Percentiles rank a stretch among this genome's conserved stretches.
These are phyloP conservation scores for Lolium multiflorum DNA, from an alignment of 176 grass and related monocot species.

Conservation along the genomic window DNA sequence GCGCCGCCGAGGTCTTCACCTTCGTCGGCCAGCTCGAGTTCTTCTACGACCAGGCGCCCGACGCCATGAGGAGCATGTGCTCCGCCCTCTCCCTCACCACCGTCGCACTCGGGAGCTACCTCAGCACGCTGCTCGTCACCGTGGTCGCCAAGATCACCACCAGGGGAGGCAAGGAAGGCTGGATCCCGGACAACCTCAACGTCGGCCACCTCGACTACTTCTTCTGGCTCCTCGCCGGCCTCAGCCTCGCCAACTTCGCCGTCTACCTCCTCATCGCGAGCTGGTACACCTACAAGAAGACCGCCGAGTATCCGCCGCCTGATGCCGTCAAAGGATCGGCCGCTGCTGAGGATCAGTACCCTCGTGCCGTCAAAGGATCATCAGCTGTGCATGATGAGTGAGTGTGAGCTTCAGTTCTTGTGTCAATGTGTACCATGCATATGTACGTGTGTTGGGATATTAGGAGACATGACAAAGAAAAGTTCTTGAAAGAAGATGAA, in stretches of 20 bases:
- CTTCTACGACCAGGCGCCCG: constrained; percentile 94
- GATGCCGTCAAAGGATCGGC: neutral
- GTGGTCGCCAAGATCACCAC: constrained; percentile 63
- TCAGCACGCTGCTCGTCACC: constrained; percentile 80
- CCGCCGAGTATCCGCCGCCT: constrained; percentile 29
- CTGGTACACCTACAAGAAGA: constrained; percentile 93
- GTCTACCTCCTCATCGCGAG: constrained; percentile 67
- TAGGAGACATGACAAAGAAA: neutral
- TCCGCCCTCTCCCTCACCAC: constrained; percentile 84
- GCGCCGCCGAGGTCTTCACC: constrained; percentile 77
- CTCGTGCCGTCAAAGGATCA: neutral
- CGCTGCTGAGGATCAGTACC: neutral
- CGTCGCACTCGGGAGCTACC: constrained; percentile 66
- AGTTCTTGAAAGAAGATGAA: neutral
- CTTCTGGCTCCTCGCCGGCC: constrained; percentile 76
- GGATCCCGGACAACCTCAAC: constrained; percentile 91
- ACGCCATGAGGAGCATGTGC: constrained; percentile 84
- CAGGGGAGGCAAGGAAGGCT: constrained; percentile 57
- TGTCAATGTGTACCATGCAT: neutral
- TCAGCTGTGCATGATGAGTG: neutral
- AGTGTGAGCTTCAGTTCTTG: neutral
- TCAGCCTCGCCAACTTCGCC: constrained; percentile 70
- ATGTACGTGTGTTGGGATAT: neutral
- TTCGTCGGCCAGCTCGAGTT: constrained; percentile 88
- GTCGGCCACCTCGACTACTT: constrained; percentile 84